phyloP scores from a whole-genome alignment of 306 rosid species.

The Cicer bijugum region DNA sequence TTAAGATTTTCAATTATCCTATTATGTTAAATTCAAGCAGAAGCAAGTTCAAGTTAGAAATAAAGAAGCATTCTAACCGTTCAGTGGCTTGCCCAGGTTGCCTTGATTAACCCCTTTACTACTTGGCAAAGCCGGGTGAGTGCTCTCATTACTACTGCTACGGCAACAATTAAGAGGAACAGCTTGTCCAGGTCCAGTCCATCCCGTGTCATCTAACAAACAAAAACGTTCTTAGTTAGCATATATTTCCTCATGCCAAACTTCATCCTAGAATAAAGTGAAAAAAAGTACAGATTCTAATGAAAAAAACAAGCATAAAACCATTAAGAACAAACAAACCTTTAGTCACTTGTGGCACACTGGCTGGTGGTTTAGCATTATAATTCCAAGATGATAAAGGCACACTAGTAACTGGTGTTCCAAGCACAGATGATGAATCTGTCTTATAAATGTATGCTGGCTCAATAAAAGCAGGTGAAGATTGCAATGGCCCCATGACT shows the following conservation, averaged over 20 bases:
- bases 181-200: constrained; percentile 51
- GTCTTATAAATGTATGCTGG: constrained; percentile 59
- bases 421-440: constrained; percentile 68
- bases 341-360: constrained; percentile 56
- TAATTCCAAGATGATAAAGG: constrained; percentile 72
- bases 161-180: constrained; percentile 57
- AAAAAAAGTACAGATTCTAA: not conserved
- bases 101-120: constrained; percentile 53
- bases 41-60: constrained; percentile 17
- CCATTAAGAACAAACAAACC: constrained; percentile 55
- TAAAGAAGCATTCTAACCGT: constrained; percentile 55
- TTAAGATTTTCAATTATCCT: not conserved
- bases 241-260: not conserved
- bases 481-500: constrained; percentile 54
- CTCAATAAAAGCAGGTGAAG: constrained; percentile 63
- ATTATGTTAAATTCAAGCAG: constrained; percentile 28
- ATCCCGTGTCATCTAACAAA: constrained; percentile 57
- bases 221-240: constrained; percentile 30
- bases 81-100: constrained; percentile 47
- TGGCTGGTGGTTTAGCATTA: constrained; percentile 53
- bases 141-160: constrained; percentile 75
- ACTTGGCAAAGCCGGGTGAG: constrained; percentile 50
- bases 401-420: constrained; percentile 58
- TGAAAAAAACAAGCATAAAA: constrained; percentile 7
- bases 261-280: constrained; percentile 11